Evolutionary conservation across 2,329 filamentous ascomycete genomes (phyloP).

Genomic region (Spiromastix sp.): DNA sequence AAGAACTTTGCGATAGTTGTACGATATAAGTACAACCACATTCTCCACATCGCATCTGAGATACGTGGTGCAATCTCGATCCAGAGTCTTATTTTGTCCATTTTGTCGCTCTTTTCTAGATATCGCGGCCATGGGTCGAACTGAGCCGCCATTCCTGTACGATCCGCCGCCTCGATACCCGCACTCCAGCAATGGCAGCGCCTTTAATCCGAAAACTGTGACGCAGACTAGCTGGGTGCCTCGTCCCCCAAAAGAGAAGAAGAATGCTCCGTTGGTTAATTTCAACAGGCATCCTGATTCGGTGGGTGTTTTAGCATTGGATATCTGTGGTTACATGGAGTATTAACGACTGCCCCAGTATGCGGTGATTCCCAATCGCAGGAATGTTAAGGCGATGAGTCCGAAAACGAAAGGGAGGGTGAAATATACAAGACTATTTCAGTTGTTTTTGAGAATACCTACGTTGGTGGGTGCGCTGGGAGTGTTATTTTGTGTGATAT

Average conservation of each 20-base stretch:
- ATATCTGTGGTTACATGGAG: not conserved
- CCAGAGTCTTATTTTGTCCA: too few relatives aligned
- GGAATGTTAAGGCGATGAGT: constrained; percentile 56
- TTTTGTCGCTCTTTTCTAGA: constrained; percentile 16
- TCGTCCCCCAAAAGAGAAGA: constrained; percentile 50
- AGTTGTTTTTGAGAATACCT: constrained; percentile 57
- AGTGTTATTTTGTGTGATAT: constrained; percentile 63
- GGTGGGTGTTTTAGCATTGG: constrained; percentile 37
- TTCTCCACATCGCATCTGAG: too few relatives aligned
- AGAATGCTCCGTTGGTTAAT: constrained; percentile 64
- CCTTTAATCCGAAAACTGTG: constrained; percentile 80
- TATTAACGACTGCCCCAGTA: constrained; percentile 20
- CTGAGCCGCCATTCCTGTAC: constrained; percentile 64
- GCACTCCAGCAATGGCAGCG: constrained; percentile 40
- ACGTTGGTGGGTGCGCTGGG: constrained; percentile 61
- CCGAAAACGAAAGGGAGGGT: constrained; percentile 60
- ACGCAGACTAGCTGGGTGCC: constrained; percentile 68
- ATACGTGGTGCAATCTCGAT: too few relatives aligned
- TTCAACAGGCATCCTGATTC: constrained; percentile 78
- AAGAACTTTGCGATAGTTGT: too few relatives aligned
- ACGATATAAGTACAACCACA: too few relatives aligned
- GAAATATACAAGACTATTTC: constrained; percentile 56
- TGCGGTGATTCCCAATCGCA: constrained; percentile 50
- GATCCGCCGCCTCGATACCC: constrained; percentile 44
- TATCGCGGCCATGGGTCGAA: constrained; percentile 38